phyloP scores from a whole-genome alignment of 2,329 filamentous ascomycete genomes.

The Aureobasidium sp. region DNA sequence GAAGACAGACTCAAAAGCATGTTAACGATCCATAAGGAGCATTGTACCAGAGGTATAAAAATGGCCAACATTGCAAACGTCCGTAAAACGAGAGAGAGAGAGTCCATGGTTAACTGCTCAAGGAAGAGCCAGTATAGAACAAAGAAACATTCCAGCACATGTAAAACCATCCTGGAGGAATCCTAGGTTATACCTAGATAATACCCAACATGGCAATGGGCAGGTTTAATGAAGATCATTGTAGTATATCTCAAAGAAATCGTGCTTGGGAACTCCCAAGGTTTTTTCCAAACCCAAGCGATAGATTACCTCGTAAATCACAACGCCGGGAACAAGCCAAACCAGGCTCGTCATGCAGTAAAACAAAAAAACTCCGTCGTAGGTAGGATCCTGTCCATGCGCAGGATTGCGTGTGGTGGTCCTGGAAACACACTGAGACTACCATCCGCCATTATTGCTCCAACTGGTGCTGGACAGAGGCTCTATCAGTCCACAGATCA shows the following conservation, averaged over 20 bases:
- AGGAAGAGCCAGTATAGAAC: background rate
- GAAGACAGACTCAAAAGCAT: background rate
- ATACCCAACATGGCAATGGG: background rate
- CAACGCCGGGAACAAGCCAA: slow-evolving; percentile 1
- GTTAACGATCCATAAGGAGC: background rate
- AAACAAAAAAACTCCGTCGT: background rate
- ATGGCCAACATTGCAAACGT: background rate
- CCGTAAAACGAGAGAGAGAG: background rate
- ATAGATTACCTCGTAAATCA: slow-evolving; percentile 6
- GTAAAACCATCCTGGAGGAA: background rate
- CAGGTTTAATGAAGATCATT: background rate
- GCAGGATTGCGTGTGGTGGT: background rate
- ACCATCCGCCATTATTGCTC: background rate
- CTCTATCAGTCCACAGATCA: background rate
- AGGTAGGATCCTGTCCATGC: background rate
- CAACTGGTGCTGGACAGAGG: background rate
- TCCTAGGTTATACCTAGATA: background rate
- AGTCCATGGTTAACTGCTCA: background rate
- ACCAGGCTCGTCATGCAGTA: background rate
- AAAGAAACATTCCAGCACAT: background rate
- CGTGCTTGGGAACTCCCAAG: background rate
- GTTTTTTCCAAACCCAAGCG: background rate
- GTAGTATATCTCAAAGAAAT: background rate
- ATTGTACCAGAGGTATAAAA: background rate
- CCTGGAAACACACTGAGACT: background rate